Percentiles rank a stretch among this genome's conserved stretches.
These are phyloP conservation scores for Syncephalastrum contaminatum DNA, from an alignment of 371 early-diverging fungal species.

Conservation along the genomic window DNA sequence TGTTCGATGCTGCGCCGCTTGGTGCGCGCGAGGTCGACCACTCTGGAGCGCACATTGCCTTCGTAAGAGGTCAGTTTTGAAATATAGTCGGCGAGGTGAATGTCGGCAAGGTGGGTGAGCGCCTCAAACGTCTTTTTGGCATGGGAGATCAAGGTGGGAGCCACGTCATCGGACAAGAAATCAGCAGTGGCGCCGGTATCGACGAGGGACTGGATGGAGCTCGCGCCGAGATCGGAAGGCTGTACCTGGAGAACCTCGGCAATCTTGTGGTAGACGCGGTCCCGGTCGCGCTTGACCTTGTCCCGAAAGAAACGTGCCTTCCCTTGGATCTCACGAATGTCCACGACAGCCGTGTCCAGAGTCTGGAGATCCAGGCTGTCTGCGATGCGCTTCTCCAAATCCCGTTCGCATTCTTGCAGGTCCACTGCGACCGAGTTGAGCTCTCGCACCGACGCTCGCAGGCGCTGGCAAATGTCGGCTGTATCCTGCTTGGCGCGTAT, in stretches of 20 bases:
- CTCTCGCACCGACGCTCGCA: slow-evolving; percentile 19
- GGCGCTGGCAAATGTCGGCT: slow-evolving; percentile 14
- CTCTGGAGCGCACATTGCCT: slow-evolving; percentile 30
- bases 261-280: slow-evolving; percentile 31
- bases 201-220: slow-evolving; percentile 1
- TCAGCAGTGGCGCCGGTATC: neutral
- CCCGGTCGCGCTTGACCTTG: slow-evolving; percentile 35
- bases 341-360: slow-evolving; percentile 26
- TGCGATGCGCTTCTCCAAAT: slow-evolving; percentile 23
- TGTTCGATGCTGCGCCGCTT: slow-evolving; percentile 39
- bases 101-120: slow-evolving; percentile 59
- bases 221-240: slow-evolving; percentile 16
- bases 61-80: slow-evolving; percentile 44
- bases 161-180: slow-evolving; percentile 1
- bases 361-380: slow-evolving; percentile 27
- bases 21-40: slow-evolving; percentile 19
- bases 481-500: slow-evolving; percentile 15
- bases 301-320: slow-evolving; percentile 26
- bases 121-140: slow-evolving; percentile 53
- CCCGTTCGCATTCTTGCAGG: slow-evolving; percentile 20
- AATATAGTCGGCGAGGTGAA: slow-evolving; percentile 65
- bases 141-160: slow-evolving; percentile 9
- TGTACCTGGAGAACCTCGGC: slow-evolving; percentile 19
- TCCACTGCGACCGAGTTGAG: slow-evolving; percentile 15
- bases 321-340: slow-evolving; percentile 22